Conservation (phyloP, 257 asterid genomes). For the Echites panduratus region DNA sequence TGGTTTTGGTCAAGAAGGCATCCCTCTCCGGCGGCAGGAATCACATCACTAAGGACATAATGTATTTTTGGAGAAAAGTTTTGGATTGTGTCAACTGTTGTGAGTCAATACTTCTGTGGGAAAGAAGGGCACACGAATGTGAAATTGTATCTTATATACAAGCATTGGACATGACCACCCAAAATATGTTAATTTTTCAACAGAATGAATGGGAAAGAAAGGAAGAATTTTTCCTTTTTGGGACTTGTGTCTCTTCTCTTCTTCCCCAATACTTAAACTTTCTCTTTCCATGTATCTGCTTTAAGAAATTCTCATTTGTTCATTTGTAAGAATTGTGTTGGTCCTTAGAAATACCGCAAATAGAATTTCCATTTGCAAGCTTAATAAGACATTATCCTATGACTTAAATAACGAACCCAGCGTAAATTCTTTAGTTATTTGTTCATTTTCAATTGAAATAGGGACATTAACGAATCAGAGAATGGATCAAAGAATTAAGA, state of each 20-base stretch:
- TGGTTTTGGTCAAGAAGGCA: conserved; percentile 69
- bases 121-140: conserved; percentile 31
- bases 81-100: conserved; percentile 16
- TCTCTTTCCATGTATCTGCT: not conserved
- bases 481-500: too few relatives aligned
- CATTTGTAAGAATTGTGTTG: not conserved
- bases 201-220: conserved; percentile 15
- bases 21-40: conserved; percentile 76
- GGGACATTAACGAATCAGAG: too few relatives aligned
- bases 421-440: too few relatives aligned
- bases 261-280: not conserved
- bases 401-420: too few relatives aligned
- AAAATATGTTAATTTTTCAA: not conserved
- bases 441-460: too few relatives aligned
- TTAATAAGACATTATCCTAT: too few relatives aligned
- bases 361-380: too few relatives aligned
- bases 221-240: conserved; percentile 6
- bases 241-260: not conserved
- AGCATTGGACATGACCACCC: not conserved
- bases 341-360: not conserved
- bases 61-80: conserved; percentile 6
- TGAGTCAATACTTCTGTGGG: conserved; percentile 17
- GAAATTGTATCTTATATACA: conserved; percentile 27
- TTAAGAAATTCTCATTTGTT: not conserved
- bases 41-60: conserved; percentile 45